These are phyloP conservation scores for Leptodontidium sp. DNA, from an alignment of 2,329 filamentous ascomycete species.

Conservation along the genomic window DNA sequence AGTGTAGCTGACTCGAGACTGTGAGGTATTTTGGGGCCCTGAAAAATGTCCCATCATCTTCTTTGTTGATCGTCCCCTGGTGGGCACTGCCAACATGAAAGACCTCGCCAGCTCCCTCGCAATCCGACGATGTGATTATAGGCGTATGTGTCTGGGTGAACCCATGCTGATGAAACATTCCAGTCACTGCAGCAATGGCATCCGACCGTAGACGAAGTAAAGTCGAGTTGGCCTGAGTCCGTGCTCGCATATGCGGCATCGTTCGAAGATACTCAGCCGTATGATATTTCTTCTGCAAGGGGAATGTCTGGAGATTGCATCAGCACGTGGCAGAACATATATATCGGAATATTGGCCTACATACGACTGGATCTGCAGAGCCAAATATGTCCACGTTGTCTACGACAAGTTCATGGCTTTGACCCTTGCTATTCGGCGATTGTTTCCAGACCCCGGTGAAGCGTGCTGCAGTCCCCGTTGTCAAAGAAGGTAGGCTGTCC, in stretches of 20 bases:
- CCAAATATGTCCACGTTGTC: constrained; percentile 75
- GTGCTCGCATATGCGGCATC: constrained; percentile 84
- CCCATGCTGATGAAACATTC: constrained; percentile 75
- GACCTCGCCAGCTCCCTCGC: constrained; percentile 94
- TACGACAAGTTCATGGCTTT: constrained; percentile 84
- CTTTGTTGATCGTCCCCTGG: constrained; percentile 39
- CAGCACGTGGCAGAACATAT: constrained; percentile 30
- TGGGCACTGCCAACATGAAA: constrained; percentile 67
- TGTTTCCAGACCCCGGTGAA: constrained; percentile 80
- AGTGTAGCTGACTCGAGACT: constrained; percentile 91
- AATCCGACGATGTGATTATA: constrained; percentile 95
- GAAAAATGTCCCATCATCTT: constrained; percentile 72
- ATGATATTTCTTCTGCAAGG: constrained; percentile 96
- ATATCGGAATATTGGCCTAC: constrained; percentile 46
- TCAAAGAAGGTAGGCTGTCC: constrained; percentile 64
- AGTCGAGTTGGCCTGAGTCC: constrained; percentile 81
- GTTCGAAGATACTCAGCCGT: constrained; percentile 87
- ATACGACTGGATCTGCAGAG: constrained; percentile 79
- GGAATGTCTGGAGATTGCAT: constrained; percentile 71
- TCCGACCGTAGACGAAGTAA: constrained; percentile 86
- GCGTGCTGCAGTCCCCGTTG: constrained; percentile 81
- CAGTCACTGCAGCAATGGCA: constrained; percentile 74
- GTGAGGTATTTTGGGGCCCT: constrained; percentile 90
- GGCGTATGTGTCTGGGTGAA: constrained; percentile 91
- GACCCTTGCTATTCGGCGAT: constrained; percentile 70